Percentiles rank a stretch among this genome's conserved stretches.
phyloP scores from a whole-genome alignment of 306 rosid species.

The Lupinus albus region DNA sequence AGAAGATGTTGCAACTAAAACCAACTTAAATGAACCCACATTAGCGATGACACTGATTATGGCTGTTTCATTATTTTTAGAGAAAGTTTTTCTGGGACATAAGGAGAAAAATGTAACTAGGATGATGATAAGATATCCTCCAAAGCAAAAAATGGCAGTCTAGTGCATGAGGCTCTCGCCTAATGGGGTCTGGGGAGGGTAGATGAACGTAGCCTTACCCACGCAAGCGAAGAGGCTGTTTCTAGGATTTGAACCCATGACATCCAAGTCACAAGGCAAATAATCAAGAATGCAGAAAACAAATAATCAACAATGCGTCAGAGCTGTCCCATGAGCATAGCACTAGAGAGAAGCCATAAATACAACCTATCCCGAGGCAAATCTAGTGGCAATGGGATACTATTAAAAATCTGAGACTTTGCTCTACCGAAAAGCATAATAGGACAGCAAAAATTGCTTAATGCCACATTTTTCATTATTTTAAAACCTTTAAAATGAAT shows the following conservation, averaged over 20 bases:
- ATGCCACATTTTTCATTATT: not conserved
- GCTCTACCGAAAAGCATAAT: constrained; percentile 22
- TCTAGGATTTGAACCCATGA: too few relatives aligned
- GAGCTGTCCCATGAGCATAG: not conserved
- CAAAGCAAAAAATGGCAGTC: too few relatives aligned
- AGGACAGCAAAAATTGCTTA: constrained; percentile 24
- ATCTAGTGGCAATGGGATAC: constrained; percentile 1
- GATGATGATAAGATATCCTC: constrained; percentile 23
- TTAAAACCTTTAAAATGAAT: constrained; percentile 2
- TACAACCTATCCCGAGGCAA: constrained; percentile 31
- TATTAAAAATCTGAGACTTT: not conserved
- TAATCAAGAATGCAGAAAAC: too few relatives aligned
- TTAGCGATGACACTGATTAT: constrained; percentile 24
- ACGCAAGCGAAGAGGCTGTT: too few relatives aligned
- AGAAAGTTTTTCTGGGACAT: constrained; percentile 1
- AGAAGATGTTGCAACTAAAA: constrained; percentile 34
- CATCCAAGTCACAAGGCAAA: too few relatives aligned
- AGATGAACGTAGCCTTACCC: too few relatives aligned
- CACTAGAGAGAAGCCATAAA: constrained; percentile 20
- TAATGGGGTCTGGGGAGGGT: too few relatives aligned
- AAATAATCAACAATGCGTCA: constrained; percentile 29
- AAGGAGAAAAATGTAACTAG: constrained; percentile 6
- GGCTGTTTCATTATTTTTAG: constrained; percentile 10
- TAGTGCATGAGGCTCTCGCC: too few relatives aligned
- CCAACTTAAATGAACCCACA: constrained; percentile 19